Base-by-base conservation (phyloP, 768 basidiomycete species). In the Termitomyces sp. region DNA sequence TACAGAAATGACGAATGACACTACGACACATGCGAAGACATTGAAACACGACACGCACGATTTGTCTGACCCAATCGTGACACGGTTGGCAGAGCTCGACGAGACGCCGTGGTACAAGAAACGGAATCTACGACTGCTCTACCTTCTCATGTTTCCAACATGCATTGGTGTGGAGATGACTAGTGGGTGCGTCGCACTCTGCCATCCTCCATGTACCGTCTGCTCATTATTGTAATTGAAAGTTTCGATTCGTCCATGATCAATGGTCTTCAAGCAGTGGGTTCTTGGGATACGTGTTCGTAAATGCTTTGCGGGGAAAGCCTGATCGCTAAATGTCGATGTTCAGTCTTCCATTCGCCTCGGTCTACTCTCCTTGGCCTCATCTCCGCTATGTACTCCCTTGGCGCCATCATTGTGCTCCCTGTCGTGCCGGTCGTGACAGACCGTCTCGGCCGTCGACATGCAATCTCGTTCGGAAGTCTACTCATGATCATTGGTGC, bases 161-260 rank as follows among this genome's bases (percentile, higher is more conserved):
- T 82, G 81, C 59, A 77, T 84, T 30, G 83, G 83, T 24, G 81
- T 83, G 16, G 84, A 84, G 68, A 84, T 83, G 78, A 84, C 83
- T 1, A 80, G 79, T 64, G 82, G 82, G 79, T 82, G 60, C 52
- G 75, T 68, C 16, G 11, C 13, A 38, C 13, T 26, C n/a, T 26
- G 30, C 5, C 18, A n/a, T 47, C 20, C 9, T 46, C 48, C 24
- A 55, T 52, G 26, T 13, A 30, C 6, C 3, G 13, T 52, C 13
- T 41, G 28, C 38, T 52, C 26, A 52, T 26, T 24, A 46, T 32
- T 54, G 5, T 28, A 11, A 9, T 41, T 7, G 32, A 14, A 48
- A 84, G 81, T 2, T 84, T 81, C 62, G 82, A 84, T 56, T 78
- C 81, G 0, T 82, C 82, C 5, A 85, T 85, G 82, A 73, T 85